Percentiles rank a stretch among this genome's conserved stretches.
These are phyloP conservation scores for Pythium periplocum DNA, from an alignment of 352 stramenopile genomes.

Conservation along the genomic window DNA sequence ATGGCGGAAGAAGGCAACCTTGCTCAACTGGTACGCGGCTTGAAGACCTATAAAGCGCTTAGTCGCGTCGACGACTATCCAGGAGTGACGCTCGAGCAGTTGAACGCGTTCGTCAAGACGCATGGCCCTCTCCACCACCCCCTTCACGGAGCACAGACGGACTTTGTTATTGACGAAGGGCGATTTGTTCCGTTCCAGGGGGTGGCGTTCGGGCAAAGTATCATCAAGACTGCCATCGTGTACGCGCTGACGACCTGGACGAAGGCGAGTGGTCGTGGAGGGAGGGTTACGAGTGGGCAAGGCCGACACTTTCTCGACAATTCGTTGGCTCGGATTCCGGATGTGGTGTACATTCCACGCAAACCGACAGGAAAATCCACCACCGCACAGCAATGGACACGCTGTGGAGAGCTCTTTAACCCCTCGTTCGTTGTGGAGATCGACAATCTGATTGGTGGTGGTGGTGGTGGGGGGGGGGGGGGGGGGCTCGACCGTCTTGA, in stretches of 20 bases:
- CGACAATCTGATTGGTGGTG: slow-evolving; percentile 16
- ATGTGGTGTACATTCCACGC: slow-evolving; percentile 6
- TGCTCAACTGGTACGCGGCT: slow-evolving; percentile 13
- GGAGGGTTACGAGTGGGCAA: slow-evolving; percentile 15
- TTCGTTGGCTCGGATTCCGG: slow-evolving; percentile 4
- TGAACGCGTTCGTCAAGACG: slow-evolving; percentile 16
- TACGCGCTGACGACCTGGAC: slow-evolving; percentile 6
- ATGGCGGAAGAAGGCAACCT: too few species aligned
- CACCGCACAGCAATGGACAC: slow-evolving; percentile 13
- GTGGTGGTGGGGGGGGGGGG: too few species aligned
- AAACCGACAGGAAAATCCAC: slow-evolving; percentile 1
- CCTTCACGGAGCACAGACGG: slow-evolving; percentile 15
- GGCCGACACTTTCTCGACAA: slow-evolving; percentile 12
- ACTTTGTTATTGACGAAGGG: slow-evolving; percentile 26
- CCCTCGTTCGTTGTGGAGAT: slow-evolving; percentile 21
- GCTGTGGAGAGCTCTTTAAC: slow-evolving; percentile 16
- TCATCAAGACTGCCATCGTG: slow-evolving; percentile 12
- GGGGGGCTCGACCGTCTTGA: slow-evolving; percentile 6
- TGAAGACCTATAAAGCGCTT: slow-evolving; percentile 22
- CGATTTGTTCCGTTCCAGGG: slow-evolving; percentile 14
- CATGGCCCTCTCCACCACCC: slow-evolving; percentile 14
- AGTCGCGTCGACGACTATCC: slow-evolving; percentile 21
- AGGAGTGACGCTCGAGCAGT: slow-evolving; percentile 15
- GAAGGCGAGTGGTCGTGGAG: slow-evolving; percentile 8
- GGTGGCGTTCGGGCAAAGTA: slow-evolving; percentile 8